These are phyloP conservation scores for Epichloe baconii DNA, from an alignment of 2,329 filamentous ascomycete genomes.

Conservation along the genomic window DNA sequence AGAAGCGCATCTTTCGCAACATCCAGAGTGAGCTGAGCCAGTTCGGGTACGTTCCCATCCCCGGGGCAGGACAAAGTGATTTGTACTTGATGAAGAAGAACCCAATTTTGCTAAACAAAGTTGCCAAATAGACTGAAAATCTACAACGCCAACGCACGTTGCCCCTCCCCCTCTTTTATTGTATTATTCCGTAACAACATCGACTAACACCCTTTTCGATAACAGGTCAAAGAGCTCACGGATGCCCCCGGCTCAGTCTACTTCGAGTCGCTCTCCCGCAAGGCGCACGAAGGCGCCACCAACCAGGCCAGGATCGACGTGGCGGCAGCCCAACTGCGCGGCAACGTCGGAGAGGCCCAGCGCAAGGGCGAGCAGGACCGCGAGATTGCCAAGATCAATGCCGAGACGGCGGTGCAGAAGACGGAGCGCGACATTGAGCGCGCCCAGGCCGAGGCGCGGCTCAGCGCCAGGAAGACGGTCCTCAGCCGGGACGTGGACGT, in stretches of 20 bases:
- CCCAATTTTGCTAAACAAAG: neutral
- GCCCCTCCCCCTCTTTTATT: neutral
- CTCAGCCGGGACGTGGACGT: slow-evolving; percentile 65
- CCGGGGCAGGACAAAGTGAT: neutral
- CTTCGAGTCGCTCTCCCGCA: slow-evolving; percentile 68
- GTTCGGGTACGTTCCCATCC: slow-evolving; percentile 29
- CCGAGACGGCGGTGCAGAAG: slow-evolving; percentile 72
- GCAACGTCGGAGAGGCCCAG: slow-evolving; percentile 65
- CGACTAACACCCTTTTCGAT: no score
- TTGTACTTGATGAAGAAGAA: neutral
- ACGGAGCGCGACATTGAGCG: slow-evolving; percentile 76
- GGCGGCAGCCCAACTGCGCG: slow-evolving; percentile 48
- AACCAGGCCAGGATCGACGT: slow-evolving; percentile 65
- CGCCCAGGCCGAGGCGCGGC: slow-evolving; percentile 61
- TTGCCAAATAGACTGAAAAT: slow-evolving; percentile 43
- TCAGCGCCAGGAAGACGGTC: slow-evolving; percentile 58
- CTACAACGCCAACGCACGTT: slow-evolving; percentile 44
- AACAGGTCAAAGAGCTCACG: slow-evolving; percentile 60
- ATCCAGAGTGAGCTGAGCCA: slow-evolving; percentile 70
- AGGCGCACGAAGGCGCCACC: slow-evolving; percentile 73
- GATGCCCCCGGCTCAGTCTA: slow-evolving; percentile 74
- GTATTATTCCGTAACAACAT: neutral
- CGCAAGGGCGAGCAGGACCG: slow-evolving; percentile 71
- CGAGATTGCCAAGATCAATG: slow-evolving; percentile 78
- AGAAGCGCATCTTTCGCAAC: slow-evolving; percentile 59